These are phyloP conservation scores for Themeda triandra DNA, from an alignment of 176 grass and related monocot genomes.

Conservation along the genomic window DNA sequence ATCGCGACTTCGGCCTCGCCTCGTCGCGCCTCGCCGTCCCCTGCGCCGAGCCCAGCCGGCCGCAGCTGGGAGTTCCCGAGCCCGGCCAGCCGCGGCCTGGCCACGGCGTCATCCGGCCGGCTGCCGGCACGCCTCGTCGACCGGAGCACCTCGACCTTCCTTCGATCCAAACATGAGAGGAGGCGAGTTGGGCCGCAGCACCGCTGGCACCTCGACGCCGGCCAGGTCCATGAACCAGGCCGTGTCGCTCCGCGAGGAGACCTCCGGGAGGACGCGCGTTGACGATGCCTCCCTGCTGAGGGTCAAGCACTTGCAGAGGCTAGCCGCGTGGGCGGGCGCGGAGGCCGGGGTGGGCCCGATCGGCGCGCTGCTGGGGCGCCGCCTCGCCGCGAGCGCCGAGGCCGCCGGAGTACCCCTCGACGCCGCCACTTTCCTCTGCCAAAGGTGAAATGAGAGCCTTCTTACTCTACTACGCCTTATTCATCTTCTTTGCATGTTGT, in stretches of 20 bases:
- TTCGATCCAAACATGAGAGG: no score
- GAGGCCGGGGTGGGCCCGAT: conserved; percentile 31
- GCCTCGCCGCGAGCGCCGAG: conserved; percentile 42
- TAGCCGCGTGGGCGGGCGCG: conserved; percentile 42
- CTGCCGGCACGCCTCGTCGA: no score
- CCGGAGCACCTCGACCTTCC: no score
- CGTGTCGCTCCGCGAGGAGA: conserved; percentile 56
- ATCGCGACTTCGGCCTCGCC: no score
- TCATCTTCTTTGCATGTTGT: not conserved
- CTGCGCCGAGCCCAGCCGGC: no score
- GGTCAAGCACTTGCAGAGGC: conserved; percentile 42
- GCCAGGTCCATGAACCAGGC: conserved; percentile 1
- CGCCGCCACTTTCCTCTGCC: conserved; percentile 37
- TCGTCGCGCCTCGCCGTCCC: no score
- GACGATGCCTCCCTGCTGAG: conserved; percentile 36
- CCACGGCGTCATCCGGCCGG: no score
- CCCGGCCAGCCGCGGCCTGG: no score
- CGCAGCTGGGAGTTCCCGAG: no score
- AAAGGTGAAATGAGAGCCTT: conserved; percentile 58
- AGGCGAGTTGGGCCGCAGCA: not conserved
- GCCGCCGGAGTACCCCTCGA: conserved; percentile 26
- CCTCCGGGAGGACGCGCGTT: conserved; percentile 29
- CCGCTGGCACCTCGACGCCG: not conserved
- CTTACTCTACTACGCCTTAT: not conserved
- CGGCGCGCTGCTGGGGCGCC: conserved; percentile 43